phyloP scores from a whole-genome alignment of 75 land plant genomes.

The Picea sitchensis region DNA sequence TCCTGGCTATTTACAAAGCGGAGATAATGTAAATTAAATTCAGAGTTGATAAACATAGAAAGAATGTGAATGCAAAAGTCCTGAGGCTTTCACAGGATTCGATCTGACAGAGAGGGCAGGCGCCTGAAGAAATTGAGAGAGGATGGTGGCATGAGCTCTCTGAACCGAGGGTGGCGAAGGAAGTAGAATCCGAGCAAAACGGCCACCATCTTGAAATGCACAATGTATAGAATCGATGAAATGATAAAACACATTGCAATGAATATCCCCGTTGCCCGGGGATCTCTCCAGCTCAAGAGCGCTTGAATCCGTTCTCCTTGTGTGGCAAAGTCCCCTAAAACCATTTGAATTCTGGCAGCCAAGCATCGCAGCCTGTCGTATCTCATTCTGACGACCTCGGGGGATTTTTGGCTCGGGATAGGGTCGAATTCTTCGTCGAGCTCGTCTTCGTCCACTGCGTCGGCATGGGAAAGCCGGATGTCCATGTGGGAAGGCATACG shows the following conservation, averaged over 20 bases:
- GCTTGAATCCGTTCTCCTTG: slow-evolving; percentile 65
- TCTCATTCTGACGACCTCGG: slow-evolving; percentile 52
- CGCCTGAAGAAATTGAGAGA: slow-evolving; percentile 66
- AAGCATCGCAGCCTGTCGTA: slow-evolving; percentile 73
- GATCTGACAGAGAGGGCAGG: slow-evolving; percentile 56
- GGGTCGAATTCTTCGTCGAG: slow-evolving; percentile 87
- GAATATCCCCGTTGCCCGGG: slow-evolving; percentile 61
- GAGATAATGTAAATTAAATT: no score
- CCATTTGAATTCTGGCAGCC: slow-evolving; percentile 55
- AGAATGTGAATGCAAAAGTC: no score
- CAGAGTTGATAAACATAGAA: no score
- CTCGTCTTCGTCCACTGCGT: slow-evolving; percentile 62
- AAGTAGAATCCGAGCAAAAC: slow-evolving; percentile 41
- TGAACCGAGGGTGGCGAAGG: slow-evolving; percentile 64
- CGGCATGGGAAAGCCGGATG: slow-evolving; percentile 76
- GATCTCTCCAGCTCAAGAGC: slow-evolving; percentile 72
- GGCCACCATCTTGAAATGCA: slow-evolving; percentile 50
- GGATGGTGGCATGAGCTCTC: slow-evolving; percentile 45
- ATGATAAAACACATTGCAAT: slow-evolving; percentile 47
- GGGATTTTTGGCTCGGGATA: slow-evolving; percentile 39
- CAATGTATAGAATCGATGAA: slow-evolving; percentile 48
- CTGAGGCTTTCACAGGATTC: slow-evolving; percentile 31
- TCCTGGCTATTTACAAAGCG: no score
- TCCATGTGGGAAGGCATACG: slow-evolving; percentile 88
- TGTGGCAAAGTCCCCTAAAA: slow-evolving; percentile 66